Evolutionary conservation across 495 filamentous ascomycete genomes (phyloP).

Genomic region (Lophiostoma macrostomum): DNA sequence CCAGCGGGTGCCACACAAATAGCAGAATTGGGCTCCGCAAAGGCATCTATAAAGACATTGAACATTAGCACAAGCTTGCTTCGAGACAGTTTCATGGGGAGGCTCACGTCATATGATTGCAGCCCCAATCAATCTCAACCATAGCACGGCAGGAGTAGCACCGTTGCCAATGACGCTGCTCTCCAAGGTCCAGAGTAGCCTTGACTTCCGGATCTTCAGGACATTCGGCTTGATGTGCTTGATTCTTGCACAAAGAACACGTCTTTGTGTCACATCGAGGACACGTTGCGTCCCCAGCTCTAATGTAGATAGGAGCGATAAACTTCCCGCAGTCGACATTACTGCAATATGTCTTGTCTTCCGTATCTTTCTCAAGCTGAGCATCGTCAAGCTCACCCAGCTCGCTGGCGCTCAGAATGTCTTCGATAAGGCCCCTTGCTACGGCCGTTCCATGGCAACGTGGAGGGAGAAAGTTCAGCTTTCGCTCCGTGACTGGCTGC

Average conservation of each 20-base stretch:
- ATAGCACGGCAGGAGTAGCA: constrained; percentile 10
- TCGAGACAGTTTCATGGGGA: neutral
- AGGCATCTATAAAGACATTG: constrained; percentile 3
- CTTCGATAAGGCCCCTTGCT: neutral
- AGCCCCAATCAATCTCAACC: constrained; percentile 9
- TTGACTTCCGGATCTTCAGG: constrained; percentile 9
- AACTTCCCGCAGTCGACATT: constrained; percentile 11
- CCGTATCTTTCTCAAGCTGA: neutral
- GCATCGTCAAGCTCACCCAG: neutral
- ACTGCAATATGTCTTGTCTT: constrained; percentile 5
- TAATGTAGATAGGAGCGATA: neutral
- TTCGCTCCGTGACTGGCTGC: neutral
- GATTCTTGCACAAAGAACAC: constrained; percentile 14
- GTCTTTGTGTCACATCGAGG: constrained; percentile 1
- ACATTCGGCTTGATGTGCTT: constrained; percentile 11
- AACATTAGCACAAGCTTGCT: neutral
- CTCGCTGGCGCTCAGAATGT: neutral
- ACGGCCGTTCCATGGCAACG: neutral
- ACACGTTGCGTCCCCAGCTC: neutral
- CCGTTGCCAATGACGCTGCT: constrained; percentile 4
- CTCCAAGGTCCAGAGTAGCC: constrained; percentile 1
- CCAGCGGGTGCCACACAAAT: constrained; percentile 11
- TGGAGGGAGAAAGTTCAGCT: neutral
- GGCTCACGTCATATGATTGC: constrained; percentile 27
- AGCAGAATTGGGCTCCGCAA: constrained; percentile 25